Evolutionary conservation across 495 filamentous ascomycete species (phyloP), one percentile per base, ranked within the genome.

Genomic region (Penicillium macrosclerotiorum): DNA sequence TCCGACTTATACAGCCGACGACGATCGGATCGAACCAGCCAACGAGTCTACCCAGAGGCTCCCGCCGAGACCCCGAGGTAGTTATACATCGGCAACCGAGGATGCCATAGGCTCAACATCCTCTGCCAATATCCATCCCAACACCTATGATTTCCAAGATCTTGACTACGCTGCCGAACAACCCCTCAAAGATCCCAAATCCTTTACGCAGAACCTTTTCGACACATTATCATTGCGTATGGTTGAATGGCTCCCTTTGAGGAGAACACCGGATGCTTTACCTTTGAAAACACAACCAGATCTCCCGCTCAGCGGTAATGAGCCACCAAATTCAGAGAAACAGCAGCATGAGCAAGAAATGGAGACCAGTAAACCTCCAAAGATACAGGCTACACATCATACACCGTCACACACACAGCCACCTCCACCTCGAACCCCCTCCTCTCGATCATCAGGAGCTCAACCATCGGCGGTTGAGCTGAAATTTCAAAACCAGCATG

Each of bases 161-260:
- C 51, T 64, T 27, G 60, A 64, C 13, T 38, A 46, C 26, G 39
- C 55, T 25, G 24, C 59, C 37, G 32, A 78, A 76, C 76, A 81
- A 32, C 64, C 68, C 6, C 74, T 77, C 52, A 90, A 85, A 54
- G 89, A 94, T 57, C 85, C 88, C 14, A 85, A 87, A 48, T 92
- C 88, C 1, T 91, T 94, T 52, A 85, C 86, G 7, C 89, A 90
- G 34, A 86, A 86, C 46, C 69, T 93, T 3, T 91, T 92, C 55
- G 84, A 85, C 49, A 89, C 89, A 3, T 72, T 83, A 31, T 78
- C 88, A 4, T 74, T 90, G 50, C 83, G 83, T 43, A 87, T 92
- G 81, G 68, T 92, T 20, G 87, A 90, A 61, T 90, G 85, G 85
- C 69, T 88, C 27, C 81, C 83, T 11, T 77, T 84, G 8, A 57